phyloP scores from a whole-genome alignment of 2,329 filamentous ascomycete genomes.

The Tolypocladium pustulatum region DNA sequence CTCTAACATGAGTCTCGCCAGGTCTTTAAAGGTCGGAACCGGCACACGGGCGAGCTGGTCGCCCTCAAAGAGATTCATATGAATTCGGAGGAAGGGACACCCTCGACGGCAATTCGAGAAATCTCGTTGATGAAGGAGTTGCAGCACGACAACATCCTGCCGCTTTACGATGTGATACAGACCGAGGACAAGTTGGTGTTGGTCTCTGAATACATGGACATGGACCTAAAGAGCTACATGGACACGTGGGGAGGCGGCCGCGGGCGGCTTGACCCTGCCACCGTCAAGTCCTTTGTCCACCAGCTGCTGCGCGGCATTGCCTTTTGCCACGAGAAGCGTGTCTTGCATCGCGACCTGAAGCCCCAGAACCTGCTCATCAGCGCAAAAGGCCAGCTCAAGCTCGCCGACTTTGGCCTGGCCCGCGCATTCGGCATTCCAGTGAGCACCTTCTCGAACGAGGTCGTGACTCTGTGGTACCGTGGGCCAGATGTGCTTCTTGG shows the following conservation, averaged over 20 bases:
- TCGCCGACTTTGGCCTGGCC: constrained; percentile 89
- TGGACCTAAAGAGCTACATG: constrained; percentile 98
- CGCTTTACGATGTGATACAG: constrained; percentile 95
- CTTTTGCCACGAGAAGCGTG: constrained; percentile 95
- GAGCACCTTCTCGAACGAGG: constrained; percentile 96
- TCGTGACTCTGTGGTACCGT: constrained; percentile 95
- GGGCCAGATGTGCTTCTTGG: constrained; percentile 92
- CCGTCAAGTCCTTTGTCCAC: constrained; percentile 99
- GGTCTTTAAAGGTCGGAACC: constrained; percentile 98
- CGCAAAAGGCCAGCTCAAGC: constrained; percentile 77
- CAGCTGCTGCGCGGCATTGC: constrained; percentile 92
- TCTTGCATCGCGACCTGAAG: constrained; percentile 91
- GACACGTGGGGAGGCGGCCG: constrained; percentile 73
- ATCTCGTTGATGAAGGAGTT: constrained; percentile 99
- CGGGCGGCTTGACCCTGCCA: constrained; percentile 75
- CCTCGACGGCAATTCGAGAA: constrained; percentile 93
- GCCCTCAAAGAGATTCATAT: constrained; percentile 98
- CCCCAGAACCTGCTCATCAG: constrained; percentile 96
- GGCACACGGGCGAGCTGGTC: constrained; percentile 92
- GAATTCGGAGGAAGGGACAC: constrained; percentile 95
- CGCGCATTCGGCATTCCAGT: constrained; percentile 94
- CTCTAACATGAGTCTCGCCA: constrained; percentile 21
- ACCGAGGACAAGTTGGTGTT: constrained; percentile 99
- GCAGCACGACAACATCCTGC: constrained; percentile 97
- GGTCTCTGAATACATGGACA: constrained; percentile 98